Evolutionary conservation across 306 rosid genomes (phyloP).

Genomic region (Macrotyloma uniflorum): DNA sequence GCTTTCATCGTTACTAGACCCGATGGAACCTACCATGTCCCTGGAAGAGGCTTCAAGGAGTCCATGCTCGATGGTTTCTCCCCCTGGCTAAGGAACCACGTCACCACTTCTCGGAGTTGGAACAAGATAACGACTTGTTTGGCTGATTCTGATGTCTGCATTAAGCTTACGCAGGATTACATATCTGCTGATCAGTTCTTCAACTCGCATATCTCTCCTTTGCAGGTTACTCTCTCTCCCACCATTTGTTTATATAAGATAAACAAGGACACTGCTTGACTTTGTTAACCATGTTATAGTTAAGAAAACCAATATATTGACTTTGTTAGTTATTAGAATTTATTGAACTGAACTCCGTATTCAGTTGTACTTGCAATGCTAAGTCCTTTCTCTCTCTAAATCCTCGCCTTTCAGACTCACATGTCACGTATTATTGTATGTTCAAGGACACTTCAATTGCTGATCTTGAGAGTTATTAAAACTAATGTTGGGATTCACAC

Average conservation of each 20-base stretch:
- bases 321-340: neutral
- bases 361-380: neutral
- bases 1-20: slow-evolving; percentile 71
- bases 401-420: neutral
- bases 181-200: slow-evolving; percentile 63
- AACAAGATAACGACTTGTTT: slow-evolving; percentile 59
- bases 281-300: neutral
- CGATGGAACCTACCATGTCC: slow-evolving; percentile 60
- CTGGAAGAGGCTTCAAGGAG: slow-evolving; percentile 57
- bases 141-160: slow-evolving; percentile 64
- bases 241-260: neutral
- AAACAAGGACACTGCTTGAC: neutral
- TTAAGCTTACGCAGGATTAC: slow-evolving; percentile 49
- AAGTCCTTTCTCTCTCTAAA: neutral
- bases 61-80: slow-evolving; percentile 70
- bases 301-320: neutral
- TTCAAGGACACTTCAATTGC: neutral
- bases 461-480: neutral
- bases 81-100: slow-evolving; percentile 63
- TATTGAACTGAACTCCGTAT: neutral
- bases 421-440: neutral
- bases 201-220: slow-evolving; percentile 63
- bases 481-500: neutral
- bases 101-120: slow-evolving; percentile 59
- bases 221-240: slow-evolving; percentile 46